A percentile compares a stretch with the other conserved stretches of the same genome.
Evolutionary conservation across 2,329 filamentous ascomycete genomes (phyloP).

Genomic region (Cercospora janseana): DNA sequence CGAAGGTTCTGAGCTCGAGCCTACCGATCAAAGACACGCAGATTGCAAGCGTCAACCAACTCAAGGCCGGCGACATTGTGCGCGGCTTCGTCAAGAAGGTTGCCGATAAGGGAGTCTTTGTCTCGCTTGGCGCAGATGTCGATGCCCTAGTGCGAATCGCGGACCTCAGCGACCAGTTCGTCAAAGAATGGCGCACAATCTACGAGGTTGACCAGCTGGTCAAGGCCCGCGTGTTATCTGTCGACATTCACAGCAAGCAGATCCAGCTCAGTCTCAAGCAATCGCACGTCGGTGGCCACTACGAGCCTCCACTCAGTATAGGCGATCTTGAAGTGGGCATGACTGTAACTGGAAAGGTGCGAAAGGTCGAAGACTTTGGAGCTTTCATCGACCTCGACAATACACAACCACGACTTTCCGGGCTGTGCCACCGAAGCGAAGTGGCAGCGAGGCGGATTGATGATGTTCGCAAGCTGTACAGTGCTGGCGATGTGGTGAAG

Average conservation of each 20-base stretch:
- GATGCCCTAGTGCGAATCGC: constrained; percentile 80
- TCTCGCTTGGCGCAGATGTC: constrained; percentile 76
- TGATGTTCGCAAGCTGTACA: constrained; percentile 86
- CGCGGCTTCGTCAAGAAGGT: constrained; percentile 92
- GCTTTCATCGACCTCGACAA: constrained; percentile 90
- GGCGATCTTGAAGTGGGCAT: constrained; percentile 77
- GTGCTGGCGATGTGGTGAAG: constrained; percentile 89
- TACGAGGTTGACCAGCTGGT: constrained; percentile 90
- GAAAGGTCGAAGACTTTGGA: constrained; percentile 92
- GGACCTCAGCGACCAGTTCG: constrained; percentile 82
- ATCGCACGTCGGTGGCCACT: constrained; percentile 77
- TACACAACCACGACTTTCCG: constrained; percentile 77
- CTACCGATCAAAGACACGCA: constrained; percentile 78
- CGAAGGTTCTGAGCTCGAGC: constrained; percentile 83
- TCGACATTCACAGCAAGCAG: constrained; percentile 67
- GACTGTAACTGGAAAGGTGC: constrained; percentile 81
- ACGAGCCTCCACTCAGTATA: constrained; percentile 69
- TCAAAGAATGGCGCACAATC: constrained; percentile 92
- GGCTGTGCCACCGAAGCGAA: constrained; percentile 86
- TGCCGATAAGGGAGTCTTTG: constrained; percentile 82
- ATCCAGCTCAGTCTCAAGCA: constrained; percentile 84
- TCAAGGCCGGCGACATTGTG: constrained; percentile 74
- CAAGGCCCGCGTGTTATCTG: constrained; percentile 74
- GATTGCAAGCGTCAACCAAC: constrained; percentile 66
- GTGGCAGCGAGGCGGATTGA: constrained; percentile 81